Evolutionary conservation across 2,329 filamentous ascomycete species (phyloP).

Genomic region (Alternaria sp.): DNA sequence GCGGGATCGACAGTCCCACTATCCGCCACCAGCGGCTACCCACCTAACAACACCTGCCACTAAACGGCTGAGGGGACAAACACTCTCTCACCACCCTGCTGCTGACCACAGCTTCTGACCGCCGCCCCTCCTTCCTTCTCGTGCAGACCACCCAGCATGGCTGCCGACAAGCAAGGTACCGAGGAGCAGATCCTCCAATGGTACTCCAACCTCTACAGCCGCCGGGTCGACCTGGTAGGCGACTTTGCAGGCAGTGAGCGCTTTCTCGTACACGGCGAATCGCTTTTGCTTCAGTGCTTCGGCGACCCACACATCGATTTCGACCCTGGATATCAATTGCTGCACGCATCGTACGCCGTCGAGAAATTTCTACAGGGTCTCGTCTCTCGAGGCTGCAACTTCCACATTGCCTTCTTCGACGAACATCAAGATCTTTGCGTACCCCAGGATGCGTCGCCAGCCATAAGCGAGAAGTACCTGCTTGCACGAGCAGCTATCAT

Average conservation of each 20-base stretch:
- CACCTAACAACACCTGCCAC: constrained; percentile 9
- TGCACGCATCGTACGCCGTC: constrained; percentile 73
- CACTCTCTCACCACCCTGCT: constrained; percentile 10
- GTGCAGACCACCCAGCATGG: constrained; percentile 23
- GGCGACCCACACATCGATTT: constrained; percentile 70
- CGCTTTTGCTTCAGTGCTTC: constrained; percentile 70
- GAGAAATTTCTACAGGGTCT: constrained; percentile 70
- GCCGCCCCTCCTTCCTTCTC: background rate
- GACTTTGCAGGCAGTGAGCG: constrained; percentile 78
- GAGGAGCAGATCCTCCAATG: constrained; percentile 38
- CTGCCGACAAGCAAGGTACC: constrained; percentile 23
- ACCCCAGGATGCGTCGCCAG: constrained; percentile 50
- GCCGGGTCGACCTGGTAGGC: constrained; percentile 64
- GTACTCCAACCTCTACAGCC: constrained; percentile 46
- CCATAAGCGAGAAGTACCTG: constrained; percentile 60
- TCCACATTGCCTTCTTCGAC: constrained; percentile 74
- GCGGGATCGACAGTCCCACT: constrained; percentile 21
- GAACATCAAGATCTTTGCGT: constrained; percentile 63
- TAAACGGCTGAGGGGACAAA: constrained; percentile 14
- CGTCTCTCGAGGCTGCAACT: constrained; percentile 69
- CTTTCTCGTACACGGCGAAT: constrained; percentile 76
- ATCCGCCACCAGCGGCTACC: constrained; percentile 23
- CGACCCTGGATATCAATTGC: constrained; percentile 68
- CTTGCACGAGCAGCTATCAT: constrained; percentile 70
- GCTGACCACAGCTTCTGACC: constrained; percentile 14